Percentiles rank a stretch among this genome's conserved stretches.
Evolutionary conservation across 768 basidiomycete genomes (phyloP).

Genomic region (Mycena haematopus): DNA sequence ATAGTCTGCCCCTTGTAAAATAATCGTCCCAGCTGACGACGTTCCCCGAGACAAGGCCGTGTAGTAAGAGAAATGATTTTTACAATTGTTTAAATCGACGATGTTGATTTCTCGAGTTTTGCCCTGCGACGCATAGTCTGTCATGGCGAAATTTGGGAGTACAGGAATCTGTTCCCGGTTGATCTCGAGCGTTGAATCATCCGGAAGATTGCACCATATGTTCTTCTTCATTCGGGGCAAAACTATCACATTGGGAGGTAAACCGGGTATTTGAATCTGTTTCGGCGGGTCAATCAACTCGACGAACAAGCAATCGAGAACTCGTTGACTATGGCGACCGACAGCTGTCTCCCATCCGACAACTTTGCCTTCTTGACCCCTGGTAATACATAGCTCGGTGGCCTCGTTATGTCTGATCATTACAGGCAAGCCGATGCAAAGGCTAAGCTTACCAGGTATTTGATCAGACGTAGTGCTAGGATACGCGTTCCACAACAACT

Average conservation of each 20-base stretch:
- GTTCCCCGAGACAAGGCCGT: background rate
- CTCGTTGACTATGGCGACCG: background rate
- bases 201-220: background rate
- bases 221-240: background rate
- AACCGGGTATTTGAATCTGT: background rate
- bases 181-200: background rate
- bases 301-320: background rate
- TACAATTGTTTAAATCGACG: background rate
- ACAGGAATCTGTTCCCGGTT: background rate
- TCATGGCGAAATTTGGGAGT: background rate
- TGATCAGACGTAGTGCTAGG: background rate
- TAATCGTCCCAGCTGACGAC: background rate
- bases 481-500: background rate
- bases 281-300: background rate
- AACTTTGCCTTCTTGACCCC: background rate
- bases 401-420: background rate
- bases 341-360: background rate
- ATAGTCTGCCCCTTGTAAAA: background rate
- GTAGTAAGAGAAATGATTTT: background rate
- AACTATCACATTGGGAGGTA: background rate
- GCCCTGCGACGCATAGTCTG: background rate
- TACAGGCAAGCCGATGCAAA: background rate
- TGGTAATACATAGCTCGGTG: background rate
- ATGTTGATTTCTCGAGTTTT: background rate
- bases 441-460: background rate